phyloP scores from a whole-genome alignment of 1,284 basidiomycete genomes.

The Trametes polyzona region DNA sequence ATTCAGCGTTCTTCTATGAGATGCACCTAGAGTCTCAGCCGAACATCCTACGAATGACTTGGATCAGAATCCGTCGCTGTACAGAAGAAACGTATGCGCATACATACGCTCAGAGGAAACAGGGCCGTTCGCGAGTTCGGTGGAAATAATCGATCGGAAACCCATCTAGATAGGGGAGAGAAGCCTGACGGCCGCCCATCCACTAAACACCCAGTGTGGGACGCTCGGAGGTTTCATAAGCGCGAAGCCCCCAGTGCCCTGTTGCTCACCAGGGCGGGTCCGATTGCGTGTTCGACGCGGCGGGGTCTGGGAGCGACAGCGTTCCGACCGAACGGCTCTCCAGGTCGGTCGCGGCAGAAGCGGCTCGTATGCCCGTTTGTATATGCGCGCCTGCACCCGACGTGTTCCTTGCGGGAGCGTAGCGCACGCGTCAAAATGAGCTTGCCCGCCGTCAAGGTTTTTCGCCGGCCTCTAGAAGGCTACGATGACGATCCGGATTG shows the following conservation, averaged over 20 bases:
- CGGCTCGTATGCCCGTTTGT: background rate
- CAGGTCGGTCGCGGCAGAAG: slow-evolving; percentile 16
- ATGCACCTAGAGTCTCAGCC: too few species aligned
- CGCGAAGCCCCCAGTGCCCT: slow-evolving; percentile 2
- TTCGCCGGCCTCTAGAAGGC: too few species aligned
- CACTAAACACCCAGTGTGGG: slow-evolving; percentile 9
- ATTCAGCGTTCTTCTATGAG: too few species aligned
- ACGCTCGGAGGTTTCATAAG: slow-evolving; percentile 10
- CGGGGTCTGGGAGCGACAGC: too few species aligned
- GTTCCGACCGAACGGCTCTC: slow-evolving; percentile 2
- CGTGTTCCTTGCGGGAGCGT: background rate
- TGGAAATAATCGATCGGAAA: slow-evolving; percentile 10
- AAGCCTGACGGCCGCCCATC: slow-evolving; percentile 1
- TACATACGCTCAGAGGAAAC: background rate
- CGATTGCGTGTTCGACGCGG: background rate
- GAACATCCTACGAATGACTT: background rate
- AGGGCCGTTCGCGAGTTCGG: background rate
- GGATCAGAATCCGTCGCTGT: slow-evolving; percentile 2
- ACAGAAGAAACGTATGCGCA: background rate
- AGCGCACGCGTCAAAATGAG: too few species aligned
- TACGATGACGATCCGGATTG: background rate
- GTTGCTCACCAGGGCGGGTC: background rate
- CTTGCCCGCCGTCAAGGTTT: background rate
- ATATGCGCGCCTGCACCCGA: background rate
- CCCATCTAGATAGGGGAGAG: slow-evolving; percentile 17